A percentile compares a stretch with the other conserved stretches of the same genome.
These are phyloP conservation scores for Botrytis tulipae DNA, from an alignment of 2,329 filamentous ascomycete species.

Conservation along the genomic window DNA sequence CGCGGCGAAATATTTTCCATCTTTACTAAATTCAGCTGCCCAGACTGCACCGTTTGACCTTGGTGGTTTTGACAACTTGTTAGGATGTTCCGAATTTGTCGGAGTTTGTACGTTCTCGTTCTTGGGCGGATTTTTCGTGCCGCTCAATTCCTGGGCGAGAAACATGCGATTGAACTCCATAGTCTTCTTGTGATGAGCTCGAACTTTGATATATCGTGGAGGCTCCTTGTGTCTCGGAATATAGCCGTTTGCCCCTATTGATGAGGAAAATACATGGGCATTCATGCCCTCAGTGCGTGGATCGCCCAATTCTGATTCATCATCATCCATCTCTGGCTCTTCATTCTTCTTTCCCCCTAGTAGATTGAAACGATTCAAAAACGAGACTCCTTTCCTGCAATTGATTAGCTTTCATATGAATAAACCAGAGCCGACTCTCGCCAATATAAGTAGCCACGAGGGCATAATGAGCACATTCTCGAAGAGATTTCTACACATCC, in stretches of 20 bases:
- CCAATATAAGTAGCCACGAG: not conserved
- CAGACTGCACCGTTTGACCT: slow-evolving; percentile 68
- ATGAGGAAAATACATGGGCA: slow-evolving; percentile 76
- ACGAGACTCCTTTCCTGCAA: slow-evolving; percentile 78
- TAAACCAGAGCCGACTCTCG: not conserved
- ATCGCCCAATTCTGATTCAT: slow-evolving; percentile 69
- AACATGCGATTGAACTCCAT: slow-evolving; percentile 86
- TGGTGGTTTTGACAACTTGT: slow-evolving; percentile 31
- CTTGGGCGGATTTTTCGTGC: slow-evolving; percentile 46
- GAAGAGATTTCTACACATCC: slow-evolving; percentile 16
- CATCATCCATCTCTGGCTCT: slow-evolving; percentile 49
- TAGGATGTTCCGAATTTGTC: slow-evolving; percentile 28
- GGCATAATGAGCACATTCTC: slow-evolving; percentile 24
- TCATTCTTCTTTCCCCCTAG: slow-evolving; percentile 75
- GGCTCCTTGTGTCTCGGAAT: slow-evolving; percentile 86
- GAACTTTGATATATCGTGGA: slow-evolving; percentile 85
- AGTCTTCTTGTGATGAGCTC: slow-evolving; percentile 74
- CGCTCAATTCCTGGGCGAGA: slow-evolving; percentile 82
- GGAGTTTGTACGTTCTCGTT: slow-evolving; percentile 35
- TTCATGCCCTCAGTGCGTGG: slow-evolving; percentile 75
- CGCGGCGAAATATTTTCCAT: slow-evolving; percentile 88
- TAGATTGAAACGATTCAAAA: slow-evolving; percentile 78
- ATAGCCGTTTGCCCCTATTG: slow-evolving; percentile 67
- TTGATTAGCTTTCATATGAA: slow-evolving; percentile 13
- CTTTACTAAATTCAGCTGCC: slow-evolving; percentile 89